Base-by-base conservation (phyloP, 2,329 filamentous ascomycete genomes). In the Apiospora kogelbergensis region DNA sequence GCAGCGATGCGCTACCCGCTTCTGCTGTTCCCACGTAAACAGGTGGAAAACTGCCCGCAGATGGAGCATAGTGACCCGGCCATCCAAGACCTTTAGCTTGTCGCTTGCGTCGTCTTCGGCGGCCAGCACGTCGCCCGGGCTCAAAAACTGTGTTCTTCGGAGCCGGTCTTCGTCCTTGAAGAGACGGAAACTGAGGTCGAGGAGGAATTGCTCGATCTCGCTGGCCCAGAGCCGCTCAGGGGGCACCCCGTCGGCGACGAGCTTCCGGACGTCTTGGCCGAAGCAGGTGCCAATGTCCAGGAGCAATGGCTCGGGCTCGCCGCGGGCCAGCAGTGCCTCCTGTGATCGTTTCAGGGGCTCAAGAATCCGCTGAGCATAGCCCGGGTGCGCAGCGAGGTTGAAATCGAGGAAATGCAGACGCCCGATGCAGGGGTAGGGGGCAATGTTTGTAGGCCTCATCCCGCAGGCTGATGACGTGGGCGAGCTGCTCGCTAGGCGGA, bases 151-250 rank as follows among this genome's bases (percentile, higher is more conserved):
- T 11, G 76, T 76, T 9, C 71, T 68, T 15, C 74, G 74, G 65
- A 80, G 68, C 6, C 68, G 75, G n/a, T 77, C 76, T 20, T 72
- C 71, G 73, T 84, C 82, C 17, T 73, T 72, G 73, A 84, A 84
- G 13, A 84, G 73, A 63, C 80, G 76, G 71, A 81, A 83, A 5
- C 82, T 81, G 0, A 81, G 70, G 13, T 81, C 76, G 71, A 83
- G 78, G 72, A 83, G 80, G 2, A 74, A 75, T 2, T 74, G 72
- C 42, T 78, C 74, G 24, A 83, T 75, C 68, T 82, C 80, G 30
- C 77, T 76, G 11, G 77, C 79, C 69, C 76, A 78, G 4, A 82
- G 70, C 13, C 76, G 72, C 4, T 70, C 68, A 0, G 75, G 68
- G 0, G 73, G 74, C 0, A 73, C 78, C 22, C 80, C 81, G 67